These are phyloP conservation scores for Alloascoidea africana DNA, from an alignment of 805 yeast genomes.

Conservation along the genomic window DNA sequence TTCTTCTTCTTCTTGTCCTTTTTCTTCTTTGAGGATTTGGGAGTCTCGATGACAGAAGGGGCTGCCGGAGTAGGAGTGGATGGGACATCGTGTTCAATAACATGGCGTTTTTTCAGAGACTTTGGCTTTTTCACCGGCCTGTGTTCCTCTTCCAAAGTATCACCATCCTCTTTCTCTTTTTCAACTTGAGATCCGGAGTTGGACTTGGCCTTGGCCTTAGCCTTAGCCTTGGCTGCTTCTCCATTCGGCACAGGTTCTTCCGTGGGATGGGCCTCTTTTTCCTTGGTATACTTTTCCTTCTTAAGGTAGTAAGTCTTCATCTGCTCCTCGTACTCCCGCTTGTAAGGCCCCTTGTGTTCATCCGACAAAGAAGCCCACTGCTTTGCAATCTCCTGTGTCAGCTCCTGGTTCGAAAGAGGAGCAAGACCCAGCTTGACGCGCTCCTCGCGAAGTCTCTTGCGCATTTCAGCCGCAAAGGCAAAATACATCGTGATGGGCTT, in stretches of 20 bases:
- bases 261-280: background rate
- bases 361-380: constrained; percentile 64
- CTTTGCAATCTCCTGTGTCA: constrained; percentile 64
- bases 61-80: background rate
- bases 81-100: background rate
- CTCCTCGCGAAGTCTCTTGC: constrained; percentile 57
- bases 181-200: background rate
- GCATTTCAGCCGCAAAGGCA: constrained; percentile 56
- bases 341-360: constrained; percentile 61
- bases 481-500: constrained; percentile 86
- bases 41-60: background rate
- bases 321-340: constrained; percentile 18
- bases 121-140: background rate
- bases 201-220: background rate
- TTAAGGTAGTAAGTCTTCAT: background rate
- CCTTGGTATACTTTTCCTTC: background rate
- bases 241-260: background rate
- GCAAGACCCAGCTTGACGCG: constrained; percentile 43
- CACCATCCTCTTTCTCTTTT: background rate
- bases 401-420: constrained; percentile 57
- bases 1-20: constrained; percentile 1
- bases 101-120: background rate
- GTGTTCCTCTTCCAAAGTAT: background rate
- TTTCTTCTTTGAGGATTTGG: background rate
- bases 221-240: background rate